Base-by-base conservation (phyloP, 1,284 basidiomycete species). In the Polyporus tsugae region DNA sequence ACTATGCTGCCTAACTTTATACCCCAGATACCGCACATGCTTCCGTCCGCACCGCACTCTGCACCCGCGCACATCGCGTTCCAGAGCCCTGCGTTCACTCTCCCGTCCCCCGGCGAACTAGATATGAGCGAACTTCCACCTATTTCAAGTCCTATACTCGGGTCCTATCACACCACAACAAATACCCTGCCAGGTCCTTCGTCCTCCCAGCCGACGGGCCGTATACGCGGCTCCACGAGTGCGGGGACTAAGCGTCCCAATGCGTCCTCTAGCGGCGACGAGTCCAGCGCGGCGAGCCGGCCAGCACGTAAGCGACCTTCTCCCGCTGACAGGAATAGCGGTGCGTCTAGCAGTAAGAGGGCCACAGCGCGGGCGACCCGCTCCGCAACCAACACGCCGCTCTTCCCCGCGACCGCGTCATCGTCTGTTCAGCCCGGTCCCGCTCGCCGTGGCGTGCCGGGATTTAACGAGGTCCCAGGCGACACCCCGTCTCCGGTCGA, bases 401-500 rank as follows among this genome's bases (percentile, higher is more conserved):
- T 89, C n/a, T 75, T 91, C 73, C 84, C 84, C n/a, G 80, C 83
- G 1, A 80, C 69, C 6, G 61, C 67, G 7, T 65, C 69, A 42
- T 78, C 74, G 64, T 65, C 63, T 19, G 63, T 59, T 63, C 67
- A 63, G 29, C 63, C 64, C 33, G 79, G 69, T 35, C 67, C 77
- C 38, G 70, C 70, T 57, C 75, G 71, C n/a, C 75, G 73, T n/a
- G 77, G 83, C 55, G 82, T 82, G 73, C 81, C 81, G 60, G 85
- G 82, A 67, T 79, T 76, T 10, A 76, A 62, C 22, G 82, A 85
- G 41, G 69, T 80, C 38, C 76, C 83, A 29, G 83, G 84, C 57
- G 86, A 91, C 76, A 91, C 91, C 0, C 93, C 94, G 0, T 94
- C 92, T 1, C 94, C 94, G 0, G 93, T 95, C 1, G 94, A 96